Percentiles rank a stretch among this genome's conserved stretches.
phyloP scores from a whole-genome alignment of 768 basidiomycete species.

The Cubamyces sp. region DNA sequence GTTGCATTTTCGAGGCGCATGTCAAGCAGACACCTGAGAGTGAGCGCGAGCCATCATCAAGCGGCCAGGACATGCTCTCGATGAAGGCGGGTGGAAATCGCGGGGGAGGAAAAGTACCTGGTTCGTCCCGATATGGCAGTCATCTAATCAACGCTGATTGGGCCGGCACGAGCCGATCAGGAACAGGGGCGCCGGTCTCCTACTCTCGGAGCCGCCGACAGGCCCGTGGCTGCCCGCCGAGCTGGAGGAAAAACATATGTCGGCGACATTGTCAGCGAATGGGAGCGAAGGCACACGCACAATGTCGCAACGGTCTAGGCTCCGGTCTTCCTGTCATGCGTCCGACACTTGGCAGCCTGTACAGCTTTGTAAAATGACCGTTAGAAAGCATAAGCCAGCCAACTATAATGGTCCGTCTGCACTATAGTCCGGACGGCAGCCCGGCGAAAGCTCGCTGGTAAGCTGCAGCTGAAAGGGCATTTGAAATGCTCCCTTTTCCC shows the following conservation, averaged over 20 bases:
- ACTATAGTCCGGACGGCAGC: not conserved
- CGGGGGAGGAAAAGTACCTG: conserved; percentile 6
- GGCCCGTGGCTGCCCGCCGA: not conserved
- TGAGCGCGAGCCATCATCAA: not conserved
- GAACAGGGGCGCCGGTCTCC: conserved; percentile 14
- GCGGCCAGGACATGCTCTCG: not conserved
- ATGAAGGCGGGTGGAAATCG: not conserved
- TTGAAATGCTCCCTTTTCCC: no score
- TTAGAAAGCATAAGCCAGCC: not conserved
- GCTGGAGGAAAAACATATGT: not conserved
- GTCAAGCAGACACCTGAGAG: not conserved
- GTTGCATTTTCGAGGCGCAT: not conserved
- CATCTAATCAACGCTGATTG: conserved; percentile 6
- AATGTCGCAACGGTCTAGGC: not conserved
- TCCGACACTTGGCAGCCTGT: not conserved
- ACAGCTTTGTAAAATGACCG: not conserved
- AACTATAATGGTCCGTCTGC: not conserved
- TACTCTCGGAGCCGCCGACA: conserved; percentile 9
- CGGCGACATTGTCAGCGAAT: not conserved
- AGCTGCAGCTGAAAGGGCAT: no score
- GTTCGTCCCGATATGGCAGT: not conserved
- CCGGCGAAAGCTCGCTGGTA: not conserved
- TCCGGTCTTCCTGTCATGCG: not conserved
- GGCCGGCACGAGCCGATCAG: conserved; percentile 4
- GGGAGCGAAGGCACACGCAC: not conserved